phyloP scores from a whole-genome alignment of 345 rosid species.

The Nephelium lappaceum region DNA sequence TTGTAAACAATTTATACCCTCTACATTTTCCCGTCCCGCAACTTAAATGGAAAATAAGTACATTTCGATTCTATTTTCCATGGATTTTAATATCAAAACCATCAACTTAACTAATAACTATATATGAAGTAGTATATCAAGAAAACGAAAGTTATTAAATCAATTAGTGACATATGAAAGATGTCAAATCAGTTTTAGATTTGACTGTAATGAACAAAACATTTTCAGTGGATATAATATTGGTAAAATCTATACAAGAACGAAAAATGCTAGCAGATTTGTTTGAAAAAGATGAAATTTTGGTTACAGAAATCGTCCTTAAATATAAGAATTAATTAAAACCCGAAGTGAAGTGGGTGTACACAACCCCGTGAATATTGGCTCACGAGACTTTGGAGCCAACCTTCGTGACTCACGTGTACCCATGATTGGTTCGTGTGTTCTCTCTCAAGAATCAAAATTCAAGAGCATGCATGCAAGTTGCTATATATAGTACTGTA shows the following conservation, averaged over 20 bases:
- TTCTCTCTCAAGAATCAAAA: neutral
- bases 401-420: neutral
- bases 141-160: too few relatives aligned
- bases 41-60: too few relatives aligned
- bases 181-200: neutral
- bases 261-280: neutral
- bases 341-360: neutral
- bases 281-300: neutral
- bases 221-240: neutral
- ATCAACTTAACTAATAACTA: too few relatives aligned
- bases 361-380: neutral
- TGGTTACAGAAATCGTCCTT: conserved; percentile 4
- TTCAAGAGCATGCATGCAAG: neutral
- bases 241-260: neutral
- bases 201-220: too few relatives aligned
- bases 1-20: too few relatives aligned
- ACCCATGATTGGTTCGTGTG: neutral
- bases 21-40: too few relatives aligned
- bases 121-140: too few relatives aligned
- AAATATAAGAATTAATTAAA: neutral
- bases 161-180: too few relatives aligned
- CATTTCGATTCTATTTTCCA: too few relatives aligned
- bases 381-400: conserved; percentile 12
- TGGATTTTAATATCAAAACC: too few relatives aligned
- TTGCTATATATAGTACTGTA: neutral